phyloP scores from a whole-genome alignment of 768 basidiomycete genomes.

The Favolaschia claudopus region DNA sequence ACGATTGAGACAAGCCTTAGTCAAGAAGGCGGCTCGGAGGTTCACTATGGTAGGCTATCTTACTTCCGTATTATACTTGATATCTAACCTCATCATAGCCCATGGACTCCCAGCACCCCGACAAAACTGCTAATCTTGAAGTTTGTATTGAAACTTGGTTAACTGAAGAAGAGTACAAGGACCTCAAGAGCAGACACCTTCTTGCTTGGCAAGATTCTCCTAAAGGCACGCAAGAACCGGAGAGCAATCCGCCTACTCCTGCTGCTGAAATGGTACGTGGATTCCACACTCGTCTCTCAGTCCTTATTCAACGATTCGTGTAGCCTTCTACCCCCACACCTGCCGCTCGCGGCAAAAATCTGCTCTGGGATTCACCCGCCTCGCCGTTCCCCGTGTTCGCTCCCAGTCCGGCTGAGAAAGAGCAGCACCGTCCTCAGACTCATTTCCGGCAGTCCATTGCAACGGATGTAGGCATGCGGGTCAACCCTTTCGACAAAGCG shows the following conservation, averaged over 20 bases:
- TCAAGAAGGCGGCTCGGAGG: conserved; percentile 74
- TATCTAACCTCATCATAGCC: conserved; percentile 53
- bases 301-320: background rate
- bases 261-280: conserved; percentile 33
- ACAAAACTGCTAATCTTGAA: conserved; percentile 70
- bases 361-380: conserved; percentile 72
- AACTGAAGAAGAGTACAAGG: conserved; percentile 74
- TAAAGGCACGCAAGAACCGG: conserved; percentile 50
- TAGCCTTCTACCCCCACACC: conserved; percentile 23
- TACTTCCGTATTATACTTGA: conserved; percentile 6
- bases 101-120: conserved; percentile 79
- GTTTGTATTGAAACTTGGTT: conserved; percentile 84
- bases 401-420: conserved; percentile 37
- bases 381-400: conserved; percentile 38
- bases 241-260: conserved; percentile 47
- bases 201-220: conserved; percentile 76
- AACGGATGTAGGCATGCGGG: conserved; percentile 46
- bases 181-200: conserved; percentile 65
- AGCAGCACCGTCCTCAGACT: conserved; percentile 14
- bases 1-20: conserved; percentile 70
- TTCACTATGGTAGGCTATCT: conserved; percentile 71
- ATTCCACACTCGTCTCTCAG: conserved; percentile 10
- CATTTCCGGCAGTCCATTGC: conserved; percentile 58
- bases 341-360: conserved; percentile 59
- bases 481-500: conserved; percentile 54